phyloP scores from a whole-genome alignment of 192 early-diverging fungal genomes.

The Piromyces sp. region DNA sequence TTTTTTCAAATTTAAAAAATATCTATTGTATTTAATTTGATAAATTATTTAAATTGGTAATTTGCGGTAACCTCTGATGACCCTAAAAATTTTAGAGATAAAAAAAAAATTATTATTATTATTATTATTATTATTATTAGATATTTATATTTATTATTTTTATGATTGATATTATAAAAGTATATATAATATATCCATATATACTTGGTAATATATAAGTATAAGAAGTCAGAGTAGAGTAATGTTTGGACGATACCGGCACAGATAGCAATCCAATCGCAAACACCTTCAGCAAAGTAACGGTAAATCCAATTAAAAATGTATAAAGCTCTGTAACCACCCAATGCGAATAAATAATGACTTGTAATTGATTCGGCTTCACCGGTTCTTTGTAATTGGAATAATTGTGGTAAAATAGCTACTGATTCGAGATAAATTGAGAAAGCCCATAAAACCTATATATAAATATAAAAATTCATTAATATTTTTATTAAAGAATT shows the following conservation, averaged over 20 bases:
- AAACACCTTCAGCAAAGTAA: constrained; percentile 48
- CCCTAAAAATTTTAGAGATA: no score
- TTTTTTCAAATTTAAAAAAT: no score
- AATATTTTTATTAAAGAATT: no score
- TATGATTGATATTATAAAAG: no score
- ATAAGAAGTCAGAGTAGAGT: constrained; percentile 95
- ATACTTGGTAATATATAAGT: constrained; percentile 65
- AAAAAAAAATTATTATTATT: no score
- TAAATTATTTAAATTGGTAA: background rate
- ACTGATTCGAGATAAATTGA: constrained; percentile 92
- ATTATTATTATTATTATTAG: no score
- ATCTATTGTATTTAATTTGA: background rate
- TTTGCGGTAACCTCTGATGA: background rate
- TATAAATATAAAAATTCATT: no score
- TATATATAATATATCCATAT: no score
- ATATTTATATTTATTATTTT: no score
- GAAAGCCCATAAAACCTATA: constrained; percentile 84
- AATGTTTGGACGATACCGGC: constrained; percentile 87
- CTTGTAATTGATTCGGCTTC: constrained; percentile 99
- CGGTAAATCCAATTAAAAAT: constrained; percentile 92
- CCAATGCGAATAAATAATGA: constrained; percentile 95
- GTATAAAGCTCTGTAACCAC: constrained; percentile 79
- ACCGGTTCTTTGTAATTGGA: constrained; percentile 89
- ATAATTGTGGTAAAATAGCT: constrained; percentile 94
- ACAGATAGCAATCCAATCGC: constrained; percentile 73